These are phyloP conservation scores for Phycomyces nitens DNA, from an alignment of 192 early-diverging fungal species.

Conservation along the genomic window DNA sequence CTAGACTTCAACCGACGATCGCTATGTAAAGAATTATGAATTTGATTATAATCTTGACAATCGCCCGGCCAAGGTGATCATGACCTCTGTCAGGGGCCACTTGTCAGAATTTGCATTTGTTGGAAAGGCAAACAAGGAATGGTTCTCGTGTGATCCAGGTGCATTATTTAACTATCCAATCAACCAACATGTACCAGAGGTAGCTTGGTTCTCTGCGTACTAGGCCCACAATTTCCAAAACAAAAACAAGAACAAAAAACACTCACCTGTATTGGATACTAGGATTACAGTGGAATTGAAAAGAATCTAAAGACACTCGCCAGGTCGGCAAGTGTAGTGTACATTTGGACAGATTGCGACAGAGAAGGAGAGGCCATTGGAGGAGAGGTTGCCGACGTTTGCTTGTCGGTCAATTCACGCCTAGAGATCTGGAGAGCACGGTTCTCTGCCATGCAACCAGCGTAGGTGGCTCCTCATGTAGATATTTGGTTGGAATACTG, in stretches of 20 bases:
- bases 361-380: conserved; percentile 95
- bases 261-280: background rate
- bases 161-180: conserved; percentile 69
- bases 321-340: conserved; percentile 57
- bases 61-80: conserved; percentile 57
- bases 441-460: conserved; percentile 82
- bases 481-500: background rate
- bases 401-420: conserved; percentile 54
- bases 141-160: conserved; percentile 57
- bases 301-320: conserved; percentile 66
- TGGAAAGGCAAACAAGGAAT: conserved; percentile 44
- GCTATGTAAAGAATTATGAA: conserved; percentile 78
- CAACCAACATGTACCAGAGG: conserved; percentile 48
- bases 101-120: conserved; percentile 69
- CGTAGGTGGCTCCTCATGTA: conserved; percentile 56
- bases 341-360: conserved; percentile 99
- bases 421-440: conserved; percentile 77
- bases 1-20: conserved; percentile 45
- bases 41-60: conserved; percentile 64
- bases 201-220: conserved; percentile 18
- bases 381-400: conserved; percentile 71
- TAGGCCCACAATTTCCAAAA: background rate
- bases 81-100: conserved; percentile 87
- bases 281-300: conserved; percentile 35
- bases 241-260: background rate